Evolutionary conservation across 139 green algal species (phyloP).

Genomic region (Asterochloris erici): DNA sequence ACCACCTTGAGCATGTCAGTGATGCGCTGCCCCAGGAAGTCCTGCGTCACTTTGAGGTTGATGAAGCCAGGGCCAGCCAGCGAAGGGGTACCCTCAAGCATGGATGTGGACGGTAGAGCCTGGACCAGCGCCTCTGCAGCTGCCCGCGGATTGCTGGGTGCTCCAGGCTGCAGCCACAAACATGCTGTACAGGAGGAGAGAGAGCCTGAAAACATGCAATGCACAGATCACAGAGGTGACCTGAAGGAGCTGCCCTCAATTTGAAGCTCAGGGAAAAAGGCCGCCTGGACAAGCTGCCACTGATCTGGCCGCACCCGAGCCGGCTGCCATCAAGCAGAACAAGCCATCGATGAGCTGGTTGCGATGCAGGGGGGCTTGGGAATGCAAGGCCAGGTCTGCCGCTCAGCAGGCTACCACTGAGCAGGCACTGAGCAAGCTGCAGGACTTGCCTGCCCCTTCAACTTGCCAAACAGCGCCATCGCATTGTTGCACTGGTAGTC

Average conservation of each 20-base stretch:
- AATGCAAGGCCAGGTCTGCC: too few species aligned
- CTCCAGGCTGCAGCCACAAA: constrained; percentile 37
- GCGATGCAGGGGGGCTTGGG: too few species aligned
- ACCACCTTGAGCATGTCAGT: constrained; percentile 24
- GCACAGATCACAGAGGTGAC: too few species aligned
- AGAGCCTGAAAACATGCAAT: not conserved
- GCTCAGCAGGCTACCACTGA: too few species aligned
- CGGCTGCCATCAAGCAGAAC: too few species aligned
- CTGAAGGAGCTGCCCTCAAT: too few species aligned
- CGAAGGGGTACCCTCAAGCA: constrained; percentile 22
- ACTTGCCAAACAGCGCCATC: constrained; percentile 87
- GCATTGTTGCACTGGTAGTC: constrained; percentile 99
- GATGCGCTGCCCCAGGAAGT: constrained; percentile 33
- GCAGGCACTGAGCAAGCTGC: not conserved
- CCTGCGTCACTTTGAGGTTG: constrained; percentile 69
- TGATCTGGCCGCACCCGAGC: too few species aligned
- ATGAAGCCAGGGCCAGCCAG: constrained; percentile 97
- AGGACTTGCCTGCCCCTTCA: constrained; percentile 72
- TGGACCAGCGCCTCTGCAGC: constrained; percentile 83
- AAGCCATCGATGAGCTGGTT: too few species aligned
- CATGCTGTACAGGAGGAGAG: not conserved
- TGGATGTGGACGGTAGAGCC: constrained; percentile 48
- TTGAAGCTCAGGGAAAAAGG: too few species aligned
- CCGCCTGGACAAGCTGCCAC: too few species aligned
- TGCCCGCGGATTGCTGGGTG: constrained; percentile 80